Evolutionary conservation across 2,329 filamentous ascomycete genomes (phyloP).

Genomic region (Macrophomina pseudophaseolina): DNA sequence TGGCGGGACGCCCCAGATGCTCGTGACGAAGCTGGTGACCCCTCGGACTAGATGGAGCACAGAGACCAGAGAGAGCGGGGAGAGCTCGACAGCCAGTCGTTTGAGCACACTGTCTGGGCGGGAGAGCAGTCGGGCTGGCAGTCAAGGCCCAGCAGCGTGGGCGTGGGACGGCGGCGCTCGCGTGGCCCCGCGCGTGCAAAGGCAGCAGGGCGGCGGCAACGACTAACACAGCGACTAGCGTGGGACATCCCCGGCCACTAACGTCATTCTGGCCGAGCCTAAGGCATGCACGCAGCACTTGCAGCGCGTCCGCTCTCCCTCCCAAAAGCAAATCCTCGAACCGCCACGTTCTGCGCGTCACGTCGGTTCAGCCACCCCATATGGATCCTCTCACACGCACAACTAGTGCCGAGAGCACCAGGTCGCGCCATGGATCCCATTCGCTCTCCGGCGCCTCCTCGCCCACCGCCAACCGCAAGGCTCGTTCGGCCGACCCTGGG

Average conservation of each 20-base stretch:
- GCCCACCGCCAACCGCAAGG: conserved; percentile 55
- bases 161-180: background rate
- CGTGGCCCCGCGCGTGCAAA: background rate
- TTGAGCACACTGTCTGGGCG: background rate
- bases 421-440: conserved; percentile 42
- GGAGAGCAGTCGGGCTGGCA: conserved; percentile 1
- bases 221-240: background rate
- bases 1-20: background rate
- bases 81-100: conserved; percentile 9
- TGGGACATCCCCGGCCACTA: background rate
- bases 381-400: conserved; percentile 39
- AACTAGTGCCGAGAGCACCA: conserved; percentile 45
- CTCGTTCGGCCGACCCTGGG: conserved; percentile 64
- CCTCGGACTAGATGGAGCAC: background rate
- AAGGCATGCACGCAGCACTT: conserved; percentile 21
- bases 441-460: conserved; percentile 55
- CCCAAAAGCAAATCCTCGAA: conserved; percentile 24
- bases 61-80: background rate
- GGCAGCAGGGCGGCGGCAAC: background rate
- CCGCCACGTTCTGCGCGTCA: conserved; percentile 20
- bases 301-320: conserved; percentile 10
- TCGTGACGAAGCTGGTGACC: background rate
- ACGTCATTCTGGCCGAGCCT: conserved; percentile 17
- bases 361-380: conserved; percentile 28
- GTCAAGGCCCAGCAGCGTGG: background rate